Evolutionary conservation across 2,329 filamentous ascomycete genomes (phyloP), one percentile per base, ranked within the genome.

Genomic region (Chrysoporthe puriensis): DNA sequence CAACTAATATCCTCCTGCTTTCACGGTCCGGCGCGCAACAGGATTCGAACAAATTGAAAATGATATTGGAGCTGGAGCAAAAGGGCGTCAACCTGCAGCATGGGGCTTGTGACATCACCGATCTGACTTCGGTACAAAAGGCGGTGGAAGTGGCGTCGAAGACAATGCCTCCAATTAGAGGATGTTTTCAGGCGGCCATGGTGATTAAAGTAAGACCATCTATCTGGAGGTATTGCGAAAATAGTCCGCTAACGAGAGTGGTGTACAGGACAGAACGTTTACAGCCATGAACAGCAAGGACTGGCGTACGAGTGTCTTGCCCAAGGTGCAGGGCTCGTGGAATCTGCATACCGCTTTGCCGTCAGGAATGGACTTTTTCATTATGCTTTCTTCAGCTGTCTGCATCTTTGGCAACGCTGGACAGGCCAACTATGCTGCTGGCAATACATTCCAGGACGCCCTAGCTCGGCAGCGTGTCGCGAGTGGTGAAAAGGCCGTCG

Each of bases 191-290:
- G 11, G 44, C 44, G 14, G 44, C 44, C 44, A 46, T 46, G 44
- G 44, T 46, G 7, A 46, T 46, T 13, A 7, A 14, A n/a, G 44
- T 46, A 46, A 44, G 43, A 9, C 9, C 9, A 18, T 74, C 18
- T 72, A 70, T 62, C 79, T 80, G 26, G 26, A 26, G 26, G 26
- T 26, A 26, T 26, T 26, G 26, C 26, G 26, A 2, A 76, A 83
- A 34, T 73, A 74, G 46, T 81, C 81, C 14, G 76, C 82, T 18
- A 74, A 84, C 54, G 80, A 84, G 59, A 74, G 74, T 3, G 78
- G 80, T 2, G 73, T 79, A 16, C 66, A 62, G 32, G 72, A 71
- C 43, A 44, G 58, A 14, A 54, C 56, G 0, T 64, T 69, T 21
- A 36, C 66, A 14, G 36, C 42, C n/a, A 67, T 69, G 63, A 44